phyloP scores from a whole-genome alignment of 306 rosid species.

The Cucumis melo region DNA sequence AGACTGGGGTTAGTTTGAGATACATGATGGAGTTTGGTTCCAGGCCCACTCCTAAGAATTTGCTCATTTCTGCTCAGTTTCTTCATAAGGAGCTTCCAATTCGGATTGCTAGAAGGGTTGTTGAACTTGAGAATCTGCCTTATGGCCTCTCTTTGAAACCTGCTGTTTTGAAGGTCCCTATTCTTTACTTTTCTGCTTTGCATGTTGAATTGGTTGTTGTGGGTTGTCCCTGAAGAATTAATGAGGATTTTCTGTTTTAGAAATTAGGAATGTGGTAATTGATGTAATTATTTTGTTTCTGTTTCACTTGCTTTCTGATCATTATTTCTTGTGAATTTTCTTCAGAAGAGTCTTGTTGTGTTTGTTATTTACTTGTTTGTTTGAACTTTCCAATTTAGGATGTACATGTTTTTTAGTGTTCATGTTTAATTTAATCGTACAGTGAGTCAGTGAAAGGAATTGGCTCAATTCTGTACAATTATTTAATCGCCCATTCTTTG shows the following conservation, averaged over 20 bases:
- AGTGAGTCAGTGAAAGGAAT: not conserved
- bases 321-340: not conserved
- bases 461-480: not conserved
- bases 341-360: not conserved
- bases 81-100: constrained; percentile 80
- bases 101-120: constrained; percentile 68
- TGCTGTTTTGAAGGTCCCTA: constrained; percentile 51
- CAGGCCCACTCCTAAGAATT: constrained; percentile 28
- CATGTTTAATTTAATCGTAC: not conserved
- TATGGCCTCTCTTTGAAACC: constrained; percentile 66
- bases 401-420: not conserved
- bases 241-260: not conserved
- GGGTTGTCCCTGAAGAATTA: no score
- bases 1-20: constrained; percentile 69
- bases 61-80: constrained; percentile 67
- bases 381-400: not conserved
- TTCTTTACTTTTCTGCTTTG: not conserved
- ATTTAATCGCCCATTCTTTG: not conserved
- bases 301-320: not conserved
- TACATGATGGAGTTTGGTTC: constrained; percentile 91
- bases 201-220: not conserved
- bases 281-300: not conserved
- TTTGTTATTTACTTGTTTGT: not conserved
- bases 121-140: constrained; percentile 66
- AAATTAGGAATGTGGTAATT: not conserved